These are phyloP conservation scores for Sporothrix globosa DNA, from an alignment of 2,329 filamentous ascomycete species.

Conservation along the genomic window DNA sequence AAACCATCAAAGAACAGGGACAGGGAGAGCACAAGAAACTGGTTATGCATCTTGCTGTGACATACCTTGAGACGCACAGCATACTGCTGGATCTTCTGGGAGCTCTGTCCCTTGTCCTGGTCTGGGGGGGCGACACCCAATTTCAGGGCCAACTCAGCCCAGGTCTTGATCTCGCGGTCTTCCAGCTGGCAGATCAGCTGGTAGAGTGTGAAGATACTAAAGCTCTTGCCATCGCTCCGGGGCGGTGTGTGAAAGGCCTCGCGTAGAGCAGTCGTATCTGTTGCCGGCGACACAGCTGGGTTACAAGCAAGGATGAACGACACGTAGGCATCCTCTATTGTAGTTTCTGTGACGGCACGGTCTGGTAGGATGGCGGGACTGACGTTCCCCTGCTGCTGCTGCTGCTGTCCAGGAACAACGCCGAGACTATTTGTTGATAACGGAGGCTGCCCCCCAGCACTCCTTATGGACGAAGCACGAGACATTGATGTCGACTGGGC, in stretches of 20 bases:
- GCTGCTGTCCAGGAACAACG: not conserved
- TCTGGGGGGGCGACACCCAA: constrained; percentile 88
- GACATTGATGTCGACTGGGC: constrained; percentile 19
- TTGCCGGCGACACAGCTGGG: constrained; percentile 70
- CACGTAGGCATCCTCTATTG: constrained; percentile 81
- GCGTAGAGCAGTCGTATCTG: constrained; percentile 70
- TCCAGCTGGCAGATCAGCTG: constrained; percentile 79
- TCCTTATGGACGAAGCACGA: not conserved
- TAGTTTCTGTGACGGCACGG: constrained; percentile 67
- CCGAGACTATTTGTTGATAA: constrained; percentile 1
- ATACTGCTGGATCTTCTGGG: constrained; percentile 94
- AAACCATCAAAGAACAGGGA: no score
- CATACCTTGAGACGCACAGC: constrained; percentile 83
- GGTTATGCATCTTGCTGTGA: not conserved
- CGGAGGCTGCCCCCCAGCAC: constrained; percentile 3
- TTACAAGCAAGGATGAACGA: constrained; percentile 90
- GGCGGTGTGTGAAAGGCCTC: constrained; percentile 79
- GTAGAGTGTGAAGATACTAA: constrained; percentile 76
- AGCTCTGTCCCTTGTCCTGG: constrained; percentile 79
- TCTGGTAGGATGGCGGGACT: constrained; percentile 58
- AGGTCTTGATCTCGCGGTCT: constrained; percentile 84
- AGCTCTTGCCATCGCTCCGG: constrained; percentile 84
- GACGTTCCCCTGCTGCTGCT: not conserved
- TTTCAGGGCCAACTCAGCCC: constrained; percentile 83
- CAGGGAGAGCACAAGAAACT: not conserved